Base-by-base conservation (phyloP, 345 rosid genomes). In the Gossypium mustelinum region DNA sequence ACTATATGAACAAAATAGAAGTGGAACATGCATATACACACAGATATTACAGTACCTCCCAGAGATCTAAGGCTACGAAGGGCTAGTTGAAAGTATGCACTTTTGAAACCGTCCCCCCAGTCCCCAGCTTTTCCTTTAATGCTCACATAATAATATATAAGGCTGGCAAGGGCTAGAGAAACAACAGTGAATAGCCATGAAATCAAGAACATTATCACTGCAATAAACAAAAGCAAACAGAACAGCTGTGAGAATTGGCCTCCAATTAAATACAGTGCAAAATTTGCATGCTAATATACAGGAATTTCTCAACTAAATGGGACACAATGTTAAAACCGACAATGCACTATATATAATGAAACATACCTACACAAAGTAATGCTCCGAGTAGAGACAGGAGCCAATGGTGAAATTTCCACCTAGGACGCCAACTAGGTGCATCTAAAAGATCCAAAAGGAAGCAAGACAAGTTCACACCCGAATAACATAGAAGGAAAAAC, bases 61-160 rank as follows among this genome's bases (percentile, higher is more conserved):
- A 95, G 83, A 17, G 99, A 91, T 66, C 99, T 93, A 77, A 95
- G 99, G 86, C 99, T 95, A 34, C 97, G 98, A 57, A 95, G 99
- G 72, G 99, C 99, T 76, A 93, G 83, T 81, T 95, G 99, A 78
- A 95, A 93, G 85, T 95, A 95, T 61, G 99, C 99, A 84, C 99
- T 95, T 88, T 95, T 95, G 86, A 95, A 90, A 81, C 99, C 99
- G 72, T 95, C 99, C n/a, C 98, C 99, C 99, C 99, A 95, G 83
- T 95, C 98, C 76, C 98, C 99, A 47, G 97, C 99, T 84, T 95
- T 95, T 77, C 99, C 99, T 85, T 90, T 93, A 62, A 95, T 63
- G 85, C 98, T 86, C 75, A 95, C 99, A 58, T 95, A 95, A 80
- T 95, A 91, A 86, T 93, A 95, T 80, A 95, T 93, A 78, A 95